phyloP scores from a whole-genome alignment of 495 filamentous ascomycete genomes.

The Cryomyces minteri region DNA sequence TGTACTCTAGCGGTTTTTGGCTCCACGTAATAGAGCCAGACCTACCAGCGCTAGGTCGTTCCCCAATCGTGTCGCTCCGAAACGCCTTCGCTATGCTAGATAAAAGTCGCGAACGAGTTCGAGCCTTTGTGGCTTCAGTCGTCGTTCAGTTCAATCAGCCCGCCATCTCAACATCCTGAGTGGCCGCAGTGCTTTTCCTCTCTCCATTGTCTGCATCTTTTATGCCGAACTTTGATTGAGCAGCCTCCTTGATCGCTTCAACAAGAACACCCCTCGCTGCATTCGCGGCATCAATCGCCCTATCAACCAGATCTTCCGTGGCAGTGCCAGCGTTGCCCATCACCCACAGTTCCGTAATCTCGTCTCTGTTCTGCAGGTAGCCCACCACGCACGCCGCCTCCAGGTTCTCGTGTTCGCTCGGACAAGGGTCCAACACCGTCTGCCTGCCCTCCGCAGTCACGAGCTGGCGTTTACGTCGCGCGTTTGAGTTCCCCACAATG shows the following conservation, averaged over 20 bases:
- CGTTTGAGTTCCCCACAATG: conserved; percentile 28
- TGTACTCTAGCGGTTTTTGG: too few species aligned
- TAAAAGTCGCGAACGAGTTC: too few species aligned
- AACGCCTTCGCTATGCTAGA: too few species aligned
- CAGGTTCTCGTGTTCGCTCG: conserved; percentile 61
- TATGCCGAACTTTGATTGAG: conserved; percentile 14
- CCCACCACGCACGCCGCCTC: conserved; percentile 73
- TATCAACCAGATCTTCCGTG: conserved; percentile 38
- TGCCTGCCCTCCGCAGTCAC: conserved; percentile 15
- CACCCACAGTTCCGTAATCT: conserved; percentile 86
- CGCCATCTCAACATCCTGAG: background rate
- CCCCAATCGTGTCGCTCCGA: too few species aligned
- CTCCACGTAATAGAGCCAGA: too few species aligned
- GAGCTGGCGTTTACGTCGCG: conserved; percentile 1
- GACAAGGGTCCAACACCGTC: conserved; percentile 68
- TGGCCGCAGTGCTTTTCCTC: background rate
- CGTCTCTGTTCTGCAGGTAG: conserved; percentile 73
- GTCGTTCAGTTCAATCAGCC: background rate
- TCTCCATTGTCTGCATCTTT: background rate
- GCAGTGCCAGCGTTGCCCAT: conserved; percentile 48
- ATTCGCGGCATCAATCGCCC: conserved; percentile 43
- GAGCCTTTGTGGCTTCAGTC: too few species aligned
- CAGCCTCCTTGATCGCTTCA: conserved; percentile 37
- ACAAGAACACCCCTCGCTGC: conserved; percentile 38
- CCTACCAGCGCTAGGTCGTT: too few species aligned